These are phyloP conservation scores for Aspergillus cavernicola DNA, from an alignment of 495 filamentous ascomycete species.

Conservation along the genomic window DNA sequence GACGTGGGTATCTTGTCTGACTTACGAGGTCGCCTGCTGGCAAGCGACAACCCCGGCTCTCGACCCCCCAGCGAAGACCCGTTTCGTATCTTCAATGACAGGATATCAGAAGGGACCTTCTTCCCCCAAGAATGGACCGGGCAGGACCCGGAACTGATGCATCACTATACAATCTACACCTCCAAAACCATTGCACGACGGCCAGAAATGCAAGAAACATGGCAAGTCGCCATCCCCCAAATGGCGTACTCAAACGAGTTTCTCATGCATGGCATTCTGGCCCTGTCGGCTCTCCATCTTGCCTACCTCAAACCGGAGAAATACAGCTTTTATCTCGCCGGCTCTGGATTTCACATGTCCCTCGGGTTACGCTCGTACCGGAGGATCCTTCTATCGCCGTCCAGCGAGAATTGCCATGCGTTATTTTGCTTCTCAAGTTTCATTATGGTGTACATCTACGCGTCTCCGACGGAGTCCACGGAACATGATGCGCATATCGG, in stretches of 20 bases:
- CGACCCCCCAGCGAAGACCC: not conserved
- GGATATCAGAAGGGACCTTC: not conserved
- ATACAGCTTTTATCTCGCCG: not conserved
- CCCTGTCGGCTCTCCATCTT: conserved; percentile 43
- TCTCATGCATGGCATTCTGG: conserved; percentile 45
- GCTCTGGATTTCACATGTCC: conserved; percentile 4
- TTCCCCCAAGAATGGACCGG: conserved; percentile 3
- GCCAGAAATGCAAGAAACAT: conserved; percentile 19
- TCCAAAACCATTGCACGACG: not conserved
- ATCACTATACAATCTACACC: conserved; percentile 6
- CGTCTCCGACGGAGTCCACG: not conserved
- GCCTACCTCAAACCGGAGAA: conserved; percentile 9
- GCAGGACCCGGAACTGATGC: conserved; percentile 8
- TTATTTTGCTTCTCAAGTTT: conserved; percentile 7
- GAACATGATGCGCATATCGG: not conserved
- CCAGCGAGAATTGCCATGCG: conserved; percentile 4
- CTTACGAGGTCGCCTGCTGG: not conserved
- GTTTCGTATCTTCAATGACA: not conserved
- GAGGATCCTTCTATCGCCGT: not conserved
- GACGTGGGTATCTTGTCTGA: not conserved
- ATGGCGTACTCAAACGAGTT: conserved; percentile 40
- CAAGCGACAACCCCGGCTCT: not conserved
- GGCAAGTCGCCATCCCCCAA: conserved; percentile 34
- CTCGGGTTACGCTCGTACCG: not conserved
- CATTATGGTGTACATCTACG: conserved; percentile 9